Evolutionary conservation across 23 red algal genomes (phyloP), one percentile per base, ranked within the genome.

Genomic region (Chondrus crispus): DNA sequence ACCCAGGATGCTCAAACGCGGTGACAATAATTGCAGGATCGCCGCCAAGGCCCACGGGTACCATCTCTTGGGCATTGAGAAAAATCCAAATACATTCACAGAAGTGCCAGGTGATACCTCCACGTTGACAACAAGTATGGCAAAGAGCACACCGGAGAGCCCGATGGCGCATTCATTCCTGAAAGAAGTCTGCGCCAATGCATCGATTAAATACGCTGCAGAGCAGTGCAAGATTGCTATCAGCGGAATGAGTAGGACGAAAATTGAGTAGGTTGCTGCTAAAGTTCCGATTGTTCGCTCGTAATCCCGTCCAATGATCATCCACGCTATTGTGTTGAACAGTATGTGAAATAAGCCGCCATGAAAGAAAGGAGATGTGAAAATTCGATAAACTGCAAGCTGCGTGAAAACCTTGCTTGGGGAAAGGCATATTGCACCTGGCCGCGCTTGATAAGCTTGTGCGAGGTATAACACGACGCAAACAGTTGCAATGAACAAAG

Each of bases 361-460:
- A 52, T 94, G 91, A 62, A 94, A 87, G 80, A 94, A 94, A 47
- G 91, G 62, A 16, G 7, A 51, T 9, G 70, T 74, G 81, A 94
- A 62, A 40, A 94, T 45, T 6, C 91, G 91, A 22, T 88, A 87
- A 8, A 94, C 28, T 50, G 82, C 45, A 32, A 84, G 35, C 9
- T 46, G 42, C 2, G 77, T 29, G 13, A 92, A 6, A 3, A 92
- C 30, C 32, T 62, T 57, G 5, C 42, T 18, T 24, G 89, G 89
- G 24, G 53, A 37, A 1, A 92, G 60, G 32, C 89, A 92, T 20
- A 77, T 40, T 24, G 14, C 3, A 10, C 29, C 9, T 38, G 82
- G 30, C 19, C 45, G 52, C 22, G 60, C 19, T 14, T 20, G 14
- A 35, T 66, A 62, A 11, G 50, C 12, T 13, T 50, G 20, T 7